Evolutionary conservation across 2,329 filamentous ascomycete genomes (phyloP).

Genomic region (Beauveria pseudobassiana): DNA sequence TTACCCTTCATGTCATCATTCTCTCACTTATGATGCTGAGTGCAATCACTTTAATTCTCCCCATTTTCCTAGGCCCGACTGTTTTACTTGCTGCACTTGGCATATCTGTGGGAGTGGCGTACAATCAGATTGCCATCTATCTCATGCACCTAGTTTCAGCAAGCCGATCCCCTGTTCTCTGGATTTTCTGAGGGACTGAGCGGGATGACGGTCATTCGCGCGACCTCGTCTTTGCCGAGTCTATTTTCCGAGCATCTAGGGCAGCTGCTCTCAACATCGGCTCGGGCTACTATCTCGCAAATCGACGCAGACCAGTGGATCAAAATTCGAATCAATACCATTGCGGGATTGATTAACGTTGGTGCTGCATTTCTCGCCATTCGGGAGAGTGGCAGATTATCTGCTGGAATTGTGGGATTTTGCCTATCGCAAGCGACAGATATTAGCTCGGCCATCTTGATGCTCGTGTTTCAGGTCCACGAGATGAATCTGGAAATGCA

Average conservation of each 20-base stretch:
- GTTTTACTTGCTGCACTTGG: conserved; percentile 41
- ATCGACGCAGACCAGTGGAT: conserved; percentile 51
- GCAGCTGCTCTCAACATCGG: conserved; percentile 35
- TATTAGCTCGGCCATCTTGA: conserved; percentile 42
- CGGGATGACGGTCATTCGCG: conserved; percentile 44
- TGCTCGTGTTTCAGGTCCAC: conserved; percentile 45
- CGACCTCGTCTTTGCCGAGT: conserved; percentile 37
- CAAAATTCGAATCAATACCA: conserved; percentile 44
- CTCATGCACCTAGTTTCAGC: conserved; percentile 38
- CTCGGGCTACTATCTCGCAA: conserved; percentile 35
- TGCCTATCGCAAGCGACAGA: conserved; percentile 49
- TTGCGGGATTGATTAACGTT: conserved; percentile 44
- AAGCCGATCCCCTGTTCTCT: conserved; percentile 45
- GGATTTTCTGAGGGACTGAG: conserved; percentile 47
- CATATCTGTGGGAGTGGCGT: conserved; percentile 40
- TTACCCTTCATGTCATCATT: conserved; percentile 32
- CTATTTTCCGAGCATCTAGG: conserved; percentile 41
- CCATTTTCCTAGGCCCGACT: conserved; percentile 21
- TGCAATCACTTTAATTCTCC: conserved; percentile 42
- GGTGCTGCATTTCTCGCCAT: conserved; percentile 46
- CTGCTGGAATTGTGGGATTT: conserved; percentile 48
- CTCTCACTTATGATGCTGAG: conserved; percentile 38
- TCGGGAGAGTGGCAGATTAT: conserved; percentile 35
- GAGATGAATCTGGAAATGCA: conserved; percentile 45
- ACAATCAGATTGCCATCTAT: conserved; percentile 39